phyloP scores from a whole-genome alignment of 163 green algal genomes.

The Scenedesmus sp. region DNA sequence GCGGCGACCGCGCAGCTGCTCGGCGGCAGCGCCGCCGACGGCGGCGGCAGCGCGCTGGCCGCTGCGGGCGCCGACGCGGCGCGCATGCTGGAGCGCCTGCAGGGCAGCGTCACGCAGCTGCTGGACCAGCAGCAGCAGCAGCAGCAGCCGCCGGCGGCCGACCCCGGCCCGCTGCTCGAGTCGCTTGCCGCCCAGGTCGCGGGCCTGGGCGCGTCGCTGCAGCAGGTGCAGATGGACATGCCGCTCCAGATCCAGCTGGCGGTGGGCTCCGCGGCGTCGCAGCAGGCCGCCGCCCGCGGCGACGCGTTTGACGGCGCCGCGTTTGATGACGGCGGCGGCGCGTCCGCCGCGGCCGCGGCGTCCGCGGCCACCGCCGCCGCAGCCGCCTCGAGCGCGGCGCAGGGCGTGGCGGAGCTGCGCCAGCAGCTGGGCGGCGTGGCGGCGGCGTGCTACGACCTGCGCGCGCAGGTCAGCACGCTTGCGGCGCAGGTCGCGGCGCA shows the following conservation, averaged over 20 bases:
- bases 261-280: no score
- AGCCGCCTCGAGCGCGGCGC: conserved; percentile 18
- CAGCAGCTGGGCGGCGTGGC: conserved; percentile 24
- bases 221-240: conserved; percentile 37
- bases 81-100: conserved; percentile 31
- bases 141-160: conserved; percentile 3
- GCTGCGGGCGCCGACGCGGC: not conserved
- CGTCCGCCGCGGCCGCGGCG: conserved; percentile 2
- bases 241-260: conserved; percentile 6
- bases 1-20: not conserved
- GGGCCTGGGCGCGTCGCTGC: not conserved
- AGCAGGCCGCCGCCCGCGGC: not conserved
- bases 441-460: conserved; percentile 1
- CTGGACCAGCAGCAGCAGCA: conserved; percentile 24
- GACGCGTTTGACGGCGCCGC: not conserved
- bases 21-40: not conserved
- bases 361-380: conserved; percentile 6
- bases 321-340: not conserved
- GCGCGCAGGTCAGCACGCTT: not conserved
- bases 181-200: conserved; percentile 18
- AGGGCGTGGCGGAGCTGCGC: conserved; percentile 1
- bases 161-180: not conserved
- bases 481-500: conserved; percentile 18
- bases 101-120: not conserved
- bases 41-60: not conserved